A percentile compares a stretch with the other conserved stretches of the same genome.
Conservation (phyloP, 495 filamentous ascomycete genomes). For the Tetracladium marchalianum region DNA sequence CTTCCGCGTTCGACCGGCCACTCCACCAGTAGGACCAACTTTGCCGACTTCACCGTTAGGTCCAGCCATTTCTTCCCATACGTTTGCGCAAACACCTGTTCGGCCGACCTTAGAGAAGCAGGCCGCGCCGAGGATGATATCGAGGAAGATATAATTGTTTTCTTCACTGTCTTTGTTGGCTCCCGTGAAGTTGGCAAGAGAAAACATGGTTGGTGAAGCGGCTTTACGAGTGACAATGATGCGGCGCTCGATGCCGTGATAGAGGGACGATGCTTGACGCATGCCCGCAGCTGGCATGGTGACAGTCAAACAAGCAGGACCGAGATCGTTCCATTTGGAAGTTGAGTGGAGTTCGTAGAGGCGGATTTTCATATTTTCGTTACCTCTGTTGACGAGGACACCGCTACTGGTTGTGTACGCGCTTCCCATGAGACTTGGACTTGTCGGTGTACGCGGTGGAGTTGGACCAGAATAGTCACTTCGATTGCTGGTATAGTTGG, state of each 20-base stretch:
- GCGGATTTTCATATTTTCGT: conserved; percentile 66
- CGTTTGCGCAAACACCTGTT: conserved; percentile 75
- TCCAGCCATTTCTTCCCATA: conserved; percentile 73
- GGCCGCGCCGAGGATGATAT: conserved; percentile 72
- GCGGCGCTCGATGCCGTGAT: conserved; percentile 64
- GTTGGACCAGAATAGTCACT: conserved; percentile 38
- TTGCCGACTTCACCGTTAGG: conserved; percentile 56
- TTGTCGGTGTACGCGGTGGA: conserved; percentile 44
- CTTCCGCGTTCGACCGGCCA: conserved; percentile 59
- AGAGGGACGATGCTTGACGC: conserved; percentile 35
- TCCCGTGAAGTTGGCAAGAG: not conserved
- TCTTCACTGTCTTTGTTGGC: conserved; percentile 16
- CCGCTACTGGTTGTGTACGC: conserved; percentile 6
- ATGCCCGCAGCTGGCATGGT: conserved; percentile 54
- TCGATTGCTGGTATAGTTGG: conserved; percentile 48
- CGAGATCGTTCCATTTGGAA: conserved; percentile 84
- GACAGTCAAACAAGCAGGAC: conserved; percentile 72
- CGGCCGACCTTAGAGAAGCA: conserved; percentile 77
- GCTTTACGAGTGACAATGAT: conserved; percentile 54
- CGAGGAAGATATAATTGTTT: conserved; percentile 46
- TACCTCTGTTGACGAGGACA: not conserved
- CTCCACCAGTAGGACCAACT: conserved; percentile 59
- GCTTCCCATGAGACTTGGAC: conserved; percentile 4
- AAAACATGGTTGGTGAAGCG: conserved; percentile 12
- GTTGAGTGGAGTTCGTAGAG: conserved; percentile 69